Evolutionary conservation across 1,139 yeast species (phyloP).

Genomic region (Debaryomycetaceae sp.): DNA sequence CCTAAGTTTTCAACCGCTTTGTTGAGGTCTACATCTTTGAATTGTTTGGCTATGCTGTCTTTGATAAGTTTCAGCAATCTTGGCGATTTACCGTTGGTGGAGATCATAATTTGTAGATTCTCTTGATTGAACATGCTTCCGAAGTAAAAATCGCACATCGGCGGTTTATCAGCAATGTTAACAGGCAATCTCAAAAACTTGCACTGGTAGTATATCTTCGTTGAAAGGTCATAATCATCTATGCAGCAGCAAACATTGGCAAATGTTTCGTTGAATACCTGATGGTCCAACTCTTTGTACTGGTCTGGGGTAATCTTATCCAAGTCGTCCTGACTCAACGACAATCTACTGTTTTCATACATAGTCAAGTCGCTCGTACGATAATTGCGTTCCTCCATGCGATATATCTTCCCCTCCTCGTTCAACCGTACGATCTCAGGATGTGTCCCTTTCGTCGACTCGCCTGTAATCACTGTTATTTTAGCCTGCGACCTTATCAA

Average conservation of each 20-base stretch:
- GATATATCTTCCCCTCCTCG: conserved; percentile 39
- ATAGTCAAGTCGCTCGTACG: conserved; percentile 43
- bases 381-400: conserved; percentile 41
- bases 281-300: conserved; percentile 30
- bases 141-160: conserved; percentile 79
- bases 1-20: conserved; percentile 66
- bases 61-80: conserved; percentile 66
- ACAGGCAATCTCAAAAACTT: conserved; percentile 58
- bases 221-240: conserved; percentile 63
- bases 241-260: conserved; percentile 73
- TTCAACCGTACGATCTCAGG: conserved; percentile 39
- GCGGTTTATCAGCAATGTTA: conserved; percentile 83
- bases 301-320: conserved; percentile 23
- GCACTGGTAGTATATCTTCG: conserved; percentile 58
- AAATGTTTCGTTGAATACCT: conserved; percentile 40
- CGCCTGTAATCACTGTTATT: conserved; percentile 65
- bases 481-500: conserved; percentile 66
- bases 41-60: conserved; percentile 49
- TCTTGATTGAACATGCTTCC: conserved; percentile 78
- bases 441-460: conserved; percentile 27
- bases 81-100: conserved; percentile 83
- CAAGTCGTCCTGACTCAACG: conserved; percentile 8
- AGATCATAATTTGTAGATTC: conserved; percentile 76
- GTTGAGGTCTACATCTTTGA: conserved; percentile 43
- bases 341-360: conserved; percentile 32